A percentile compares a stretch with the other conserved stretches of the same genome.
phyloP scores from a whole-genome alignment of 805 yeast genomes.

The Ogataea minuta region DNA sequence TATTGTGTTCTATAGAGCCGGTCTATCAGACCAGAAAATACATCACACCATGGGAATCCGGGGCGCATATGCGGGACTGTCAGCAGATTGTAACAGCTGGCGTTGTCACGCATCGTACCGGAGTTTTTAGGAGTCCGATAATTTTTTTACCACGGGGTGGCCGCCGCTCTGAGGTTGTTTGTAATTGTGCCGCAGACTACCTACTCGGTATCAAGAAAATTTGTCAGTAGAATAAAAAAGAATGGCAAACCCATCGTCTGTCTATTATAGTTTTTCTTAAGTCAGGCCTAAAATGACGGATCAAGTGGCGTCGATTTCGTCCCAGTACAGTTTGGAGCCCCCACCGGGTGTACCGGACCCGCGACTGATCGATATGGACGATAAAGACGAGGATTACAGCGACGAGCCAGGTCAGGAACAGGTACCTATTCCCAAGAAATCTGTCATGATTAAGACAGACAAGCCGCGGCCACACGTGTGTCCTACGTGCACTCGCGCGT shows the following conservation, averaged over 20 bases:
- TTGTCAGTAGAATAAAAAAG: constrained; percentile 11
- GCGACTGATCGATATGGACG: constrained; percentile 5
- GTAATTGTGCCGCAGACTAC: constrained; percentile 10
- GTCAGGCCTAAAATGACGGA: constrained; percentile 8
- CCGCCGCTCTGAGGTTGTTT: not conserved
- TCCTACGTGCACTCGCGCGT: constrained; percentile 86
- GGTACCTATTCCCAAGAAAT: constrained; percentile 80
- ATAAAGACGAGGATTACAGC: constrained; percentile 9
- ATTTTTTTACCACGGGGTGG: constrained; percentile 5
- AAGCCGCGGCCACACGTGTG: constrained; percentile 95
- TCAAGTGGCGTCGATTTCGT: constrained; percentile 9
- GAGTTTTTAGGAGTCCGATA: constrained; percentile 10
- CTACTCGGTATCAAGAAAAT: constrained; percentile 1
- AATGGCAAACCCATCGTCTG: constrained; percentile 11
- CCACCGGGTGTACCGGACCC: not conserved
- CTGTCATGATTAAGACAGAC: constrained; percentile 80
- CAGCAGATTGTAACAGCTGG: no score
- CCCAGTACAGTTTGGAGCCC: constrained; percentile 7
- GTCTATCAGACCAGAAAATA: not conserved
- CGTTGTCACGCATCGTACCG: no score
- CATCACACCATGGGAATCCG: not conserved
- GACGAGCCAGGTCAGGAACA: constrained; percentile 10
- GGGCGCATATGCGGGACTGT: no score
- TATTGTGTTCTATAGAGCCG: not conserved
- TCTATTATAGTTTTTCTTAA: constrained; percentile 1